Evolutionary conservation across 2,329 filamentous ascomycete species (phyloP).

Genomic region (Colletotrichum tabaci): DNA sequence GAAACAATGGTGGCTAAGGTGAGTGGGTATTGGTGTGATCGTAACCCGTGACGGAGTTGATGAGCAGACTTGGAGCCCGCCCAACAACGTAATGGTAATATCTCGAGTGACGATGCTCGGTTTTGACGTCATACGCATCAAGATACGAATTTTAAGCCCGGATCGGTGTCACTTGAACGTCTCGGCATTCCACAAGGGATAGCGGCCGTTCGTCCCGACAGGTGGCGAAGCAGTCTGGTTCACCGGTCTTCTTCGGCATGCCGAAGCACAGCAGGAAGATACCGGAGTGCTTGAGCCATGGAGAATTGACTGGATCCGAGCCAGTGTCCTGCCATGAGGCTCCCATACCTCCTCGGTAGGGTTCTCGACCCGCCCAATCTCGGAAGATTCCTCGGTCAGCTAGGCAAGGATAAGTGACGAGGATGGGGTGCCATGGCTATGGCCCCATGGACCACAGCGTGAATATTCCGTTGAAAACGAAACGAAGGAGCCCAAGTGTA

Average conservation of each 20-base stretch:
- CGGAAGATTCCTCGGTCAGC: slow-evolving; percentile 27
- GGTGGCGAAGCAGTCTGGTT: neutral
- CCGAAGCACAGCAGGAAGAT: neutral
- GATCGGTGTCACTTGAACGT: neutral
- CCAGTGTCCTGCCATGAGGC: neutral
- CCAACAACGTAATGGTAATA: neutral
- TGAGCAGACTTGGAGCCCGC: neutral
- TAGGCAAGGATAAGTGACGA: slow-evolving; percentile 14
- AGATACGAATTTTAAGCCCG: neutral
- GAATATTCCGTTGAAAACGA: neutral
- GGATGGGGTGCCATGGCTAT: neutral
- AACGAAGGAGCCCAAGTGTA: neutral
- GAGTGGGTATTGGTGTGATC: neutral
- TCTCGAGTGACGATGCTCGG: neutral
- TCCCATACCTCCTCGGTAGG: neutral
- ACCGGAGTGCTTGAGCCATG: neutral
- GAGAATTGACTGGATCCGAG: neutral
- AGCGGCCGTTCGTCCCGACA: neutral
- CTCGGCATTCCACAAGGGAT: neutral
- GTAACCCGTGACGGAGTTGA: neutral
- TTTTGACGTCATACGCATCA: neutral
- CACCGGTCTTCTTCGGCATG: neutral
- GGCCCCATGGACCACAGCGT: neutral
- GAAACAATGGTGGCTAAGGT: neutral
- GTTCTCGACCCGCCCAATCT: slow-evolving; percentile 8